A percentile compares a stretch with the other conserved stretches of the same genome.
These are phyloP conservation scores for Roridomyces roridus DNA, from an alignment of 768 basidiomycete species.

Conservation along the genomic window DNA sequence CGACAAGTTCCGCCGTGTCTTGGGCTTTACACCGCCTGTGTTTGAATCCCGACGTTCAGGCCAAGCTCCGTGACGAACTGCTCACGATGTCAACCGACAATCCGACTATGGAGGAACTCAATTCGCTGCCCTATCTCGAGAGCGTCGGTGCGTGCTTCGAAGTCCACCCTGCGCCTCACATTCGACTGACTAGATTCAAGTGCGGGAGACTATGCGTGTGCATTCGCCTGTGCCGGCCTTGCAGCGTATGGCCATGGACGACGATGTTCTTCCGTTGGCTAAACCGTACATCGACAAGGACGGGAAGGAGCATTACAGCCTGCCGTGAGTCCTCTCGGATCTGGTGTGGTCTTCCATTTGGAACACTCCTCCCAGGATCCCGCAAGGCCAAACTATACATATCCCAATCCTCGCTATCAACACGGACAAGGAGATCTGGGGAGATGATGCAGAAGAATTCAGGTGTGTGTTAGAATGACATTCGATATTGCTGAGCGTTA, in stretches of 20 bases:
- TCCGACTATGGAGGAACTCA: conserved; percentile 51
- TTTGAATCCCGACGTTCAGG: conserved; percentile 43
- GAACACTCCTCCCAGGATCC: conserved; percentile 32
- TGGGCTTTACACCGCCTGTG: conserved; percentile 54
- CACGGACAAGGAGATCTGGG: conserved; percentile 60
- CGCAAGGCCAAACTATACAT: conserved; percentile 50
- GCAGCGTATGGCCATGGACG: conserved; percentile 51
- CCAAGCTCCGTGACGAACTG: conserved; percentile 51
- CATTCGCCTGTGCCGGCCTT: conserved; percentile 57
- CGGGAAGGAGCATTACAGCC: conserved; percentile 44
- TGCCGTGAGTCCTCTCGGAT: conserved; percentile 35
- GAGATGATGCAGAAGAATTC: conserved; percentile 66
- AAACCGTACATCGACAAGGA: conserved; percentile 50
- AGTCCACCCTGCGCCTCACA: too few species aligned
- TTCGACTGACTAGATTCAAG: conserved; percentile 3
- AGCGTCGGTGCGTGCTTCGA: neutral
- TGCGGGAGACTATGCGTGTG: conserved; percentile 64
- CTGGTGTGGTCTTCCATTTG: neutral
- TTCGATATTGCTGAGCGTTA: neutral
- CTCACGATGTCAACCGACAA: conserved; percentile 38
- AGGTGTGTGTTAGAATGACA: conserved; percentile 41
- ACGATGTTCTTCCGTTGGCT: conserved; percentile 59
- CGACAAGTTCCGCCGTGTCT: conserved; percentile 20
- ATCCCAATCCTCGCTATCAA: conserved; percentile 63
- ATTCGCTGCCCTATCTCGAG: conserved; percentile 47